Evolutionary conservation across 2,329 filamentous ascomycete species (phyloP), one percentile per base, ranked within the genome.

Genomic region (Stromatinia cepivora): DNA sequence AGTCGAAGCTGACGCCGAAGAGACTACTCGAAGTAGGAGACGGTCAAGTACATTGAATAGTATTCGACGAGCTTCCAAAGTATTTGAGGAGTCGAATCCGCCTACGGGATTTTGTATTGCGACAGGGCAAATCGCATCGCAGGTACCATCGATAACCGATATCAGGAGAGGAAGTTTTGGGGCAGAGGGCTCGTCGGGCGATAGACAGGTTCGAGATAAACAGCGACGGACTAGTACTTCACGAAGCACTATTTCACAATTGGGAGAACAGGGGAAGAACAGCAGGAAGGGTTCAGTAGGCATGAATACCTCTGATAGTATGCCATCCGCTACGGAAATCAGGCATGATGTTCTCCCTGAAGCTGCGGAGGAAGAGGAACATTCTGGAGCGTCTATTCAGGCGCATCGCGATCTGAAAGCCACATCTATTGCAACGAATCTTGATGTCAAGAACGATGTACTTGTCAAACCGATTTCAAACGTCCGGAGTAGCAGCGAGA

Each of bases 91-190:
- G 59, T 85, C 84, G 7, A 81, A 80, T 17, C 78, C 82, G 15
- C 84, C 83, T 2, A 79, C 79, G 61, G 83, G 83, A 15, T 84
- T 86, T 74, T 80, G 82, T 70, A 81, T 83, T 20, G 83, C 83
- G 22, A 83, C 83, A 0, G 81, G 82, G 52, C 79, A 80, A 46
- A 80, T 85, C 66, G 81, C 73, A n/a, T 74, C 76, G 4, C 70
- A 71, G n/a, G 70, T 76, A 48, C 76, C 77, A 71, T 74, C 76
- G 10, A 56, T 78, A 42, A 59, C 71, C 6, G 75, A 78, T 70
- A 76, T 78, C 20, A 74, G 77, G 62, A 71, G 75, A 71, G 77
- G 77, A 11, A 76, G 72, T 62, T 78, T 75, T 67, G 70, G 70
- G 3, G 73, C 69, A 59, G 77, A 78, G 36, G 77, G 77, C 15